Evolutionary conservation across 768 basidiomycete species (phyloP).

Genomic region (Exsudoporus frostii): DNA sequence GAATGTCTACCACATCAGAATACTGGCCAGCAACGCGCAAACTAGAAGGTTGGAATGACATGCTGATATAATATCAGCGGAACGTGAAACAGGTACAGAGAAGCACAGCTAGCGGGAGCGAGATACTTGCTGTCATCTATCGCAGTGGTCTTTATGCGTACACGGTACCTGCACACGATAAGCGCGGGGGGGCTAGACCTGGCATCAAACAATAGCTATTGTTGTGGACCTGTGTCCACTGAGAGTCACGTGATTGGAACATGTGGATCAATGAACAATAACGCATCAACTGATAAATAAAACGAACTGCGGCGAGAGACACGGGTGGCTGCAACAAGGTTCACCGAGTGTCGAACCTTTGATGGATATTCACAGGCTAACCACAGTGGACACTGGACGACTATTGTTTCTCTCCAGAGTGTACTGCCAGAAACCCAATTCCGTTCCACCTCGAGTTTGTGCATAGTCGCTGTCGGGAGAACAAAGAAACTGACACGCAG

Average conservation of each 20-base stretch:
- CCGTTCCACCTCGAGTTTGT: not conserved
- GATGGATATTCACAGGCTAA: constrained; percentile 7
- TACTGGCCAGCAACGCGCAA: constrained; percentile 31
- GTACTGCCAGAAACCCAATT: not conserved
- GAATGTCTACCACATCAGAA: constrained; percentile 9
- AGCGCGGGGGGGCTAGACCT: constrained; percentile 8
- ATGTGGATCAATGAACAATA: constrained; percentile 24
- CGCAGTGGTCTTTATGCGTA: constrained; percentile 20
- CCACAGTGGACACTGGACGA: not conserved
- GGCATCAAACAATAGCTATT: constrained; percentile 30
- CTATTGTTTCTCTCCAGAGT: constrained; percentile 12
- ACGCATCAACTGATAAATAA: constrained; percentile 4
- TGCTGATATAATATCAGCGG: constrained; percentile 10
- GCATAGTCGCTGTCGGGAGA: not conserved
- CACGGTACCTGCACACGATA: constrained; percentile 1
- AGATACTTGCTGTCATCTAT: not conserved
- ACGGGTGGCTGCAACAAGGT: constrained; percentile 15
- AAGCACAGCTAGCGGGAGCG: constrained; percentile 28
- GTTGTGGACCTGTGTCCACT: constrained; percentile 8
- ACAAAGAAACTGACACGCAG: constrained; percentile 1
- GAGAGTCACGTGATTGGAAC: constrained; percentile 21
- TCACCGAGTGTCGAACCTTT: not conserved
- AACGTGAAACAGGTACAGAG: constrained; percentile 18
- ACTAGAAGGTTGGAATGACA: constrained; percentile 19
- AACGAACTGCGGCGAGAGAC: not conserved